Evolutionary conservation across 2,329 filamentous ascomycete genomes (phyloP), one percentile per base, ranked within the genome.

Genomic region (Diaporthe citriasiana): DNA sequence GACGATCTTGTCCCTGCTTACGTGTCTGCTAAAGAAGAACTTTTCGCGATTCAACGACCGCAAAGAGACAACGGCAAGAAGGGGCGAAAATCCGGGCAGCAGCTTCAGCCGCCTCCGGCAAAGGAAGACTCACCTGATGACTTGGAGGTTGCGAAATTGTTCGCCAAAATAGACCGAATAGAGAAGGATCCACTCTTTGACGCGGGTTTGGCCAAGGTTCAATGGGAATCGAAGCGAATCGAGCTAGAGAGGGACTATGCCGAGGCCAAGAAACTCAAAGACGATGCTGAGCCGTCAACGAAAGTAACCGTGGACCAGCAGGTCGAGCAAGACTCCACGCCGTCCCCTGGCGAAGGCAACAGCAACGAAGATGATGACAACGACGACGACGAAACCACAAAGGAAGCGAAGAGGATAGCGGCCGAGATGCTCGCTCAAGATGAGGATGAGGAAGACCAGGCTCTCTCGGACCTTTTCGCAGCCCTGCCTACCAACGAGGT

Each of bases 121-220:
- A 40, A 47, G 12, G 40, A 40, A 57, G 73, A 75, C 73, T 76
- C 38, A 71, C 76, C 40, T 78, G 82, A 85, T 38, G 81, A 83
- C 22, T 81, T 89, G 30, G 88, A 90, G 75, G 85, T 91, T 56
- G 88, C 89, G 13, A 94, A 92, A 78, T 83, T 97, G 3, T 87
- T 93, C 53, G 91, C 92, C 22, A 97, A 95, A 80, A 84, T 98
- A 51, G 88, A 91, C 50, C 90, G 89, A 75, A 94, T 98, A 55
- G 93, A 97, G 79, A 93, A 90, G 35, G 94, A 96, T 79, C 87
- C 95, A 22, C 84, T 96, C 4, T 95, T 95, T 78, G 93, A 96
- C 79, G 89, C 88, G 73, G 86, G 88, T 59, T 82, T 89, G 45
- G 93, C 93, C 6, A 90, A 94, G 72, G 85, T 89, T 74, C 85